Evolutionary conservation across 1,139 yeast genomes (phyloP).

Genomic region (Geotrichum citri-aurantii): DNA sequence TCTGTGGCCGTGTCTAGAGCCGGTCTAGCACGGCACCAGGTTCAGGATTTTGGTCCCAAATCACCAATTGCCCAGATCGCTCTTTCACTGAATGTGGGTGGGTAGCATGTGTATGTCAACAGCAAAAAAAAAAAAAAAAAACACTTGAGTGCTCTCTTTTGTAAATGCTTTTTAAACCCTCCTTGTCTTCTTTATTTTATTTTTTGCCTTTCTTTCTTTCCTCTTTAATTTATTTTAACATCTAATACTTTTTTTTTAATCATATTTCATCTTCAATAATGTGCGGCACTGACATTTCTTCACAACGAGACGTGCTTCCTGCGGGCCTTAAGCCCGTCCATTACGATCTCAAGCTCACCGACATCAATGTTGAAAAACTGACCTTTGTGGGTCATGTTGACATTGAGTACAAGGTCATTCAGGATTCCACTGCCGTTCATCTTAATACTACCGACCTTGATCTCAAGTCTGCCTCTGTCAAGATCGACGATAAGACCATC

Average conservation of each 20-base stretch:
- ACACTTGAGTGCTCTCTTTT: neutral
- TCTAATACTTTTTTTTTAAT: neutral
- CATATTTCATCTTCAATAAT: neutral
- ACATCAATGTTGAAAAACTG: constrained; percentile 44
- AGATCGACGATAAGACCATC: constrained; percentile 24
- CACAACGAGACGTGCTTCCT: constrained; percentile 52
- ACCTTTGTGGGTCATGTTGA: constrained; percentile 49
- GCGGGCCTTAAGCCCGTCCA: constrained; percentile 49
- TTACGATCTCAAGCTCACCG: constrained; percentile 37
- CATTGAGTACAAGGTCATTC: constrained; percentile 44
- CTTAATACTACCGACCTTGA: constrained; percentile 31
- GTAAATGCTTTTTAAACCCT: neutral
- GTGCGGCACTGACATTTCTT: constrained; percentile 5
- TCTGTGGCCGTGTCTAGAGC: neutral
- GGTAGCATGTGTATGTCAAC: too few species aligned
- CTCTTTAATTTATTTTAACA: neutral
- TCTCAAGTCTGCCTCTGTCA: constrained; percentile 20
- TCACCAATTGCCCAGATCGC: neutral
- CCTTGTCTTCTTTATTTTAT: neutral
- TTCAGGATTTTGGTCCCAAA: neutral
- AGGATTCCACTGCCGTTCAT: constrained; percentile 29
- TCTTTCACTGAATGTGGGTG: too few species aligned
- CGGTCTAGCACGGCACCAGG: neutral
- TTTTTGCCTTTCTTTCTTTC: neutral
- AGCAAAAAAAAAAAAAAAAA: too few species aligned